Evolutionary conservation across 2,329 filamentous ascomycete species (phyloP), one percentile per base, ranked within the genome.

Genomic region (Penicillium sp.): DNA sequence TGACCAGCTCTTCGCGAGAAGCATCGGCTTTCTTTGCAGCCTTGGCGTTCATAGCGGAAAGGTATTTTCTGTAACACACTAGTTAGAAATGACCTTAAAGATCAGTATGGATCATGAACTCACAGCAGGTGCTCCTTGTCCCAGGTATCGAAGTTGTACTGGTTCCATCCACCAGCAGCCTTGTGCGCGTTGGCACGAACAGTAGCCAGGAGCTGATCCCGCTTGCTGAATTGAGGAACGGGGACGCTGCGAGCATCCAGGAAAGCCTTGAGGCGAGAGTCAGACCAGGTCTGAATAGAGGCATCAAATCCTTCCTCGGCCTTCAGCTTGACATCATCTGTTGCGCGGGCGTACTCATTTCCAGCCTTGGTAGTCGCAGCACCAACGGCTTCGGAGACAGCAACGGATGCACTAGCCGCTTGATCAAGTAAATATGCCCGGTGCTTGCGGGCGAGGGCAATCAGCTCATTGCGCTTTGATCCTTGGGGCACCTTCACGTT

Each of bases 401-500:
- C 52, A 13, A 47, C 27, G 14, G 77, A 78, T 17, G 75, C 69
- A 25, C 75, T 77, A 14, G 75, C 76, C 15, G 66, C 74, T 32
- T 66, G 55, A 7, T 56, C 58, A 22, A 66, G 43, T 15, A 68
- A 55, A 55, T 87, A 81, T 43, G 80, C 82, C 12, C 85, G 82
- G 68, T 94, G 79, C 74, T 92, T 93, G 61, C 90, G 87, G 47
- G 90, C 83, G 45, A 96, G 77, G 36, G 90, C 88, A 36, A 93
- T 73, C 16, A 96, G 76, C 65, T 98, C 90, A 56, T 95, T 93
- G 52, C 79, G 72, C 72, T 84, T 89, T 58, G 85, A 93, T 32
- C 90, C 92, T 60, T 96, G 90, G 7, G 92, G 92, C 34, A 95
- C 86, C 71, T 75, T 75, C 59, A 98, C 84, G 41, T 80, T 79